Conservation (phyloP, 2,329 filamentous ascomycete species). For the Drechslerella stenobrocha region DNA sequence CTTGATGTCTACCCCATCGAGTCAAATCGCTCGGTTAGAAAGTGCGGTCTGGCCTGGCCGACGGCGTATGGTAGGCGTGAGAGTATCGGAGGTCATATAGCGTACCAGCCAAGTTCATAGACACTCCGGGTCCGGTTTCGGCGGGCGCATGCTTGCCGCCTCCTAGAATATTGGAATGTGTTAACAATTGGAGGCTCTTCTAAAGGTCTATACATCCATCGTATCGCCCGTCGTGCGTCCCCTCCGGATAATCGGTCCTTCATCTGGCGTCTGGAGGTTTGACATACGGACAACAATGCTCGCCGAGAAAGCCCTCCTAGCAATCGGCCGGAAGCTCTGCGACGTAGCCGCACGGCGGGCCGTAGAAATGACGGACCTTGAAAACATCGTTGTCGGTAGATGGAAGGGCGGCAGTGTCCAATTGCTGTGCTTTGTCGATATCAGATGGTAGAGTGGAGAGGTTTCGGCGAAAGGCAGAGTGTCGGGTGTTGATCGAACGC, state of each 20-base stretch:
- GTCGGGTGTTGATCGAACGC: slow-evolving; percentile 37
- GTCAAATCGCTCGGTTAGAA: too few relatives aligned
- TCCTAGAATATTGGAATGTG: slow-evolving; percentile 1
- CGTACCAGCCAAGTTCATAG: slow-evolving; percentile 35
- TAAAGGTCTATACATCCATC: not conserved
- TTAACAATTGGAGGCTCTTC: slow-evolving; percentile 1
- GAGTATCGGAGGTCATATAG: slow-evolving; percentile 16
- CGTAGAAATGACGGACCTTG: slow-evolving; percentile 38
- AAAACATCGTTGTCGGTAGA: slow-evolving; percentile 30
- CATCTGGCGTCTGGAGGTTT: not conserved
- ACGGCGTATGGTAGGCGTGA: too few relatives aligned
- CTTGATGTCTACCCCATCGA: slow-evolving; percentile 72
- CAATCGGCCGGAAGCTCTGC: slow-evolving; percentile 36
- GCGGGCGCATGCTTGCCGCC: slow-evolving; percentile 14
- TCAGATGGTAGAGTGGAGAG: slow-evolving; percentile 35
- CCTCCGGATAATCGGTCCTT: not conserved
- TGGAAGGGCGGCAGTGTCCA: slow-evolving; percentile 5
- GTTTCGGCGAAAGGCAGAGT: slow-evolving; percentile 9
- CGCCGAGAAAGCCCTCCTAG: slow-evolving; percentile 39
- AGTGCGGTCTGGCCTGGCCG: too few relatives aligned
- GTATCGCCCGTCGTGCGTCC: not conserved
- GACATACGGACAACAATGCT: slow-evolving; percentile 41
- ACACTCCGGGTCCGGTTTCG: not conserved
- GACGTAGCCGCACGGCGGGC: slow-evolving; percentile 38
- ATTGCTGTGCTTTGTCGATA: slow-evolving; percentile 10